Evolutionary conservation across 2,329 filamentous ascomycete species (phyloP).

Genomic region (Talaromyces atroroseus): DNA sequence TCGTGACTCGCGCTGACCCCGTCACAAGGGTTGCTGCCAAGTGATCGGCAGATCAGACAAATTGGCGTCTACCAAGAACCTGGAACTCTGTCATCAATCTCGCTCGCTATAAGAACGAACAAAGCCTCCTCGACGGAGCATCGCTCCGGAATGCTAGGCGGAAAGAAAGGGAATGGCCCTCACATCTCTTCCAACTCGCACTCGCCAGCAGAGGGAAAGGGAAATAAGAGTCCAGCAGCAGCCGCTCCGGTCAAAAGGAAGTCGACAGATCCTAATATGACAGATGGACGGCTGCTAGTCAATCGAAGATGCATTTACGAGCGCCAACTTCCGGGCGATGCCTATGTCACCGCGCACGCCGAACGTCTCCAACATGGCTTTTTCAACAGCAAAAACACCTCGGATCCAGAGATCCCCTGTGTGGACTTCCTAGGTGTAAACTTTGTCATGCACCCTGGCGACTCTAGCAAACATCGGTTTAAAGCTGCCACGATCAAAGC

Average conservation of each 20-base stretch:
- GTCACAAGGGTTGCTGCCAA: constrained; percentile 9
- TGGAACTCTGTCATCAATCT: background rate
- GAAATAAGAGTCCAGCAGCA: background rate
- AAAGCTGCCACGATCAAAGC: constrained; percentile 43
- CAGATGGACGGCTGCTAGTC: constrained; percentile 32
- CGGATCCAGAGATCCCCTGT: constrained; percentile 37
- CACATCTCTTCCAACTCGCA: constrained; percentile 1
- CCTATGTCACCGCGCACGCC: constrained; percentile 47
- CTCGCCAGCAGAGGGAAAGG: background rate
- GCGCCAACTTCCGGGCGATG: constrained; percentile 42
- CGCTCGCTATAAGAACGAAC: background rate
- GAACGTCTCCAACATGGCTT: constrained; percentile 47
- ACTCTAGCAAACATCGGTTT: constrained; percentile 42
- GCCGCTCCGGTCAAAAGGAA: background rate
- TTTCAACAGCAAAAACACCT: constrained; percentile 40
- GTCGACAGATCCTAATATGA: constrained; percentile 29
- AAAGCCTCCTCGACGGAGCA: constrained; percentile 9
- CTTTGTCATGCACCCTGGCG: constrained; percentile 46
- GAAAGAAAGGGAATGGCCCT: background rate
- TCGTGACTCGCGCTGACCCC: constrained; percentile 1
- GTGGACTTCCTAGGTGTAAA: constrained; percentile 47
- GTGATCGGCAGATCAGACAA: background rate
- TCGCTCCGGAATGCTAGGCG: background rate
- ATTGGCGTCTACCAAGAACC: background rate
- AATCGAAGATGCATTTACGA: constrained; percentile 46